A percentile compares a stretch with the other conserved stretches of the same genome.
phyloP scores from a whole-genome alignment of 1,139 yeast genomes.

The Kodamaea anthophila region DNA sequence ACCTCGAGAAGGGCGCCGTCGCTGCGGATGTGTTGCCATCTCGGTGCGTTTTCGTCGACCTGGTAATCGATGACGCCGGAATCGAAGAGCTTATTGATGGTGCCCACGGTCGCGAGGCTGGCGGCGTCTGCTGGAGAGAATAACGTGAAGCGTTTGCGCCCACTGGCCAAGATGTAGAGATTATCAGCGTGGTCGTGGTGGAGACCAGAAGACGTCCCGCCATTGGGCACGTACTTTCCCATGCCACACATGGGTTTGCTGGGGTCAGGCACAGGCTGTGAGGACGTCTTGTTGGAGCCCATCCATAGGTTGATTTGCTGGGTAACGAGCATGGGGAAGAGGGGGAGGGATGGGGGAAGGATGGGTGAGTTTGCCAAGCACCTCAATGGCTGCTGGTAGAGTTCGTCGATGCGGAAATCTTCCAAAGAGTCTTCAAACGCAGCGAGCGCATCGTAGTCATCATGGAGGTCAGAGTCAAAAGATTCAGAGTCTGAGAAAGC shows the following conservation, averaged over 20 bases:
- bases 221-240: constrained; percentile 47
- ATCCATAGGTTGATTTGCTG: constrained; percentile 75
- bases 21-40: constrained; percentile 52
- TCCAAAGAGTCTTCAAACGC: constrained; percentile 6
- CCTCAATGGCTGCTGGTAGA: constrained; percentile 60
- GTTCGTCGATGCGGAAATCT: constrained; percentile 29
- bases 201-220: constrained; percentile 66
- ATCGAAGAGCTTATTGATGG: constrained; percentile 40
- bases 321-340: constrained; percentile 42
- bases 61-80: constrained; percentile 64
- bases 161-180: constrained; percentile 53
- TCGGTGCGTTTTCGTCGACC: constrained; percentile 45
- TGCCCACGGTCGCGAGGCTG: constrained; percentile 56
- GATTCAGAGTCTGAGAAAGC: constrained; percentile 3
- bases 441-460: constrained; percentile 5
- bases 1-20: constrained; percentile 58
- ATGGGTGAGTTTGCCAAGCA: constrained; percentile 21
- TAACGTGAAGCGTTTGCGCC: constrained; percentile 60
- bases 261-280: constrained; percentile 4
- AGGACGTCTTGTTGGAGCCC: constrained; percentile 26
- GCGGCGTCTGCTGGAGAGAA: constrained; percentile 57
- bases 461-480: constrained; percentile 4
- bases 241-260: constrained; percentile 23
- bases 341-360: constrained; percentile 38
- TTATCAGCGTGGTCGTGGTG: constrained; percentile 82